Evolutionary conservation across 1,284 basidiomycete species (phyloP).

Genomic region (Stereum hirsutum): DNA sequence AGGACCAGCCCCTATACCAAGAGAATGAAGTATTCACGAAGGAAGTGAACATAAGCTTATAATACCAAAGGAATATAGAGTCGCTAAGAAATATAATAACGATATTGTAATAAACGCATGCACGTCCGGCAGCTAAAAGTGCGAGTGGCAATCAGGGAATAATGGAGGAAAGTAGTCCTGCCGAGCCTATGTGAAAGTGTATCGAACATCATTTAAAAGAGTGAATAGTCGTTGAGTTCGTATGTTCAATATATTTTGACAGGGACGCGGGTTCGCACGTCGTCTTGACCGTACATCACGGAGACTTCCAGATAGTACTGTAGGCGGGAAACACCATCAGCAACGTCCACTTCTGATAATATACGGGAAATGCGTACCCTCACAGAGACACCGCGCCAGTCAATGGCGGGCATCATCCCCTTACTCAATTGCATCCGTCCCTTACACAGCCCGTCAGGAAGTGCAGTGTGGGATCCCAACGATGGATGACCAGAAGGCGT

Average conservation of each 20-base stretch:
- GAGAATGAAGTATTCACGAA: no score
- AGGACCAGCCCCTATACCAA: no score
- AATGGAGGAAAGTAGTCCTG: no score
- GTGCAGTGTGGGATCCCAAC: constrained; percentile 30
- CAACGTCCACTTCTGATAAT: neutral
- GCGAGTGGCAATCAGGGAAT: no score
- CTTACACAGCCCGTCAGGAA: constrained; percentile 62
- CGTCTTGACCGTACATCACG: constrained; percentile 52
- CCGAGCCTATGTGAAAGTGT: no score
- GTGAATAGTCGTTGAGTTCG: no score
- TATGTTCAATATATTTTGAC: constrained; percentile 39
- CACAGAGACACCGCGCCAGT: constrained; percentile 56
- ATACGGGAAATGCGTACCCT: constrained; percentile 34
- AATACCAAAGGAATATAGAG: no score
- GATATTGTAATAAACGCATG: no score
- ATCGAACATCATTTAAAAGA: no score
- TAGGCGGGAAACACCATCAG: constrained; percentile 3
- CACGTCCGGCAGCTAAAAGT: no score
- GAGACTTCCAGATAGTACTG: constrained; percentile 67
- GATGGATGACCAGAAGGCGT: constrained; percentile 31
- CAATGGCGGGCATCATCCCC: constrained; percentile 53
- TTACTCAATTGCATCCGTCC: constrained; percentile 41
- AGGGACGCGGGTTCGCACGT: constrained; percentile 48
- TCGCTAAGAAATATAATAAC: no score
- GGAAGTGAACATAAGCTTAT: no score